Conservation (phyloP, 208 protist species). For the Naegleria gruberi region DNA sequence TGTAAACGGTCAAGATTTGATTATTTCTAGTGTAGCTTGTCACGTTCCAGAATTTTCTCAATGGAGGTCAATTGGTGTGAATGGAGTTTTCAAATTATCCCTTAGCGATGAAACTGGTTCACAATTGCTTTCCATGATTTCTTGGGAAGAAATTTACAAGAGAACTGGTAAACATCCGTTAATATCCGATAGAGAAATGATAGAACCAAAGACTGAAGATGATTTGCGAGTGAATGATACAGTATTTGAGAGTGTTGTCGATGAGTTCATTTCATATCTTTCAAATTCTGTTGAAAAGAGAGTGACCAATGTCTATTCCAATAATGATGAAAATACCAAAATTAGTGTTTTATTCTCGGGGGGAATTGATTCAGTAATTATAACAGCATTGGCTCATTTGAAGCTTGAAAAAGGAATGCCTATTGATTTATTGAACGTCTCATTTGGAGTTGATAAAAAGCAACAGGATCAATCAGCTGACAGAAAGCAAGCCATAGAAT, state of each 20-base stretch:
- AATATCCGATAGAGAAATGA: neutral
- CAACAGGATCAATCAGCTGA: constrained; percentile 56
- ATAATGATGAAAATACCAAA: neutral
- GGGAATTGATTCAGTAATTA: constrained; percentile 83
- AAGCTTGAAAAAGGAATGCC: constrained; percentile 40
- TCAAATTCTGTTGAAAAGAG: neutral
- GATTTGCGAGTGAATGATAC: neutral
- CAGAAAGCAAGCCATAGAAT: constrained; percentile 58
- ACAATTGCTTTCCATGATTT: neutral
- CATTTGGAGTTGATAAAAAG: constrained; percentile 65
- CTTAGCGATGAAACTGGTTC: neutral
- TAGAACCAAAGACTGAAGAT: neutral
- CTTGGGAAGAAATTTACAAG: neutral
- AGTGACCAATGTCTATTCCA: neutral
- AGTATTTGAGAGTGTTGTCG: neutral
- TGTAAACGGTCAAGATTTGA: neutral
- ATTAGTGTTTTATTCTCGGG: constrained; percentile 78
- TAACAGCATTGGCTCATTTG: constrained; percentile 77
- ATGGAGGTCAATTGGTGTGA: neutral
- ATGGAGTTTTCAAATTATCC: neutral
- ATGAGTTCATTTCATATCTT: neutral
- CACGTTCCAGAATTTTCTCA: neutral
- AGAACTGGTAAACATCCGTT: neutral
- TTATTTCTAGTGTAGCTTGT: neutral
- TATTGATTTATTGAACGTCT: constrained; percentile 87